Conservation (phyloP, 169 alveolate genomes). For the Babesia caballi region DNA sequence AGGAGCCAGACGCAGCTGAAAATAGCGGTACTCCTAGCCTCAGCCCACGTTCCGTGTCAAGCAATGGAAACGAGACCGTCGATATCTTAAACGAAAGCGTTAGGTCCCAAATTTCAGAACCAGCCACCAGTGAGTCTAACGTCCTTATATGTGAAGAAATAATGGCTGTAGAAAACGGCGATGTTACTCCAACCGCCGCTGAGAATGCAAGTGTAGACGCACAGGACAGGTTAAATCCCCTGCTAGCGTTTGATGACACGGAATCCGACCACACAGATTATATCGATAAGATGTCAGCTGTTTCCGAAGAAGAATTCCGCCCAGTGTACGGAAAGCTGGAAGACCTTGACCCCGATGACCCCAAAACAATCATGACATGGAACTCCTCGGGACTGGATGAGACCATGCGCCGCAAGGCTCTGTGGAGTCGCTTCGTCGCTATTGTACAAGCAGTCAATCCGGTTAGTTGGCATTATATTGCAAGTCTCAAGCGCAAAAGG, state of each 20-base stretch:
- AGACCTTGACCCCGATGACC: constrained; percentile 27
- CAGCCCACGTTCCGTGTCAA: too few relatives aligned
- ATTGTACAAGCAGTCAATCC: constrained; percentile 14
- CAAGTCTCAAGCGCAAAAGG: background rate
- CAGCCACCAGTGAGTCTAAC: too few relatives aligned
- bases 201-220: too few relatives aligned
- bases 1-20: too few relatives aligned
- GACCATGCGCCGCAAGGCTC: background rate
- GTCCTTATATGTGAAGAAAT: too few relatives aligned
- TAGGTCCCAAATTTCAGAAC: too few relatives aligned
- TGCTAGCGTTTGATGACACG: constrained; percentile 1
- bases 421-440: constrained; percentile 15
- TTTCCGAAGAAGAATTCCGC: constrained; percentile 13
- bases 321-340: background rate
- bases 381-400: constrained; percentile 25
- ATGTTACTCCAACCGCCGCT: too few relatives aligned
- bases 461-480: background rate
- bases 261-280: background rate
- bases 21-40: too few relatives aligned
- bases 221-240: constrained; percentile 16
- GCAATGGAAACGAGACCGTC: too few relatives aligned
- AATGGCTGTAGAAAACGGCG: too few relatives aligned
- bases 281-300: background rate
- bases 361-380: constrained; percentile 39
- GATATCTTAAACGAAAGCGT: too few relatives aligned